A percentile compares a stretch with the other conserved stretches of the same genome.
phyloP scores from a whole-genome alignment of 2,329 filamentous ascomycete species.

The Paecilomyces sp. region DNA sequence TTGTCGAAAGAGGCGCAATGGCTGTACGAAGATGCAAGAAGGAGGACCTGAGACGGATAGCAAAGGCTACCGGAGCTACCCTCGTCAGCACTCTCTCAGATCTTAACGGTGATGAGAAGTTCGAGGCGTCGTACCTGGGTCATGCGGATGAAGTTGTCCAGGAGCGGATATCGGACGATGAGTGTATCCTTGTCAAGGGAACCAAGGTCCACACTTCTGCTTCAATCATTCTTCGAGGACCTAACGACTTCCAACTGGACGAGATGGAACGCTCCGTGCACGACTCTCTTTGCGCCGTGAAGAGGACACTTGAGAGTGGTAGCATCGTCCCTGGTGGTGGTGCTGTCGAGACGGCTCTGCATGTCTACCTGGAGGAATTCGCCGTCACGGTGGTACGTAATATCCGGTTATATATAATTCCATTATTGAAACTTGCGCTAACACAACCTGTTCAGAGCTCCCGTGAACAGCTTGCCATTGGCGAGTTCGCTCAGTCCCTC shows the following conservation, averaged over 20 bases:
- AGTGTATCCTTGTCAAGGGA: conserved; percentile 94
- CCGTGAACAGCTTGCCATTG: conserved; percentile 94
- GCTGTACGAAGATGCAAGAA: conserved; percentile 96
- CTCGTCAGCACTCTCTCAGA: conserved; percentile 90
- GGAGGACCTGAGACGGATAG: conserved; percentile 92
- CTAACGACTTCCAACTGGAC: conserved; percentile 94
- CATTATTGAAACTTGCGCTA: not conserved
- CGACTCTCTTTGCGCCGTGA: conserved; percentile 93
- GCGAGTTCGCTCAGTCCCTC: conserved; percentile 91
- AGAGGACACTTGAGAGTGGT: conserved; percentile 92
- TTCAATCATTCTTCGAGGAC: conserved; percentile 88
- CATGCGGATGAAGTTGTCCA: conserved; percentile 94
- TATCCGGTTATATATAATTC: not conserved
- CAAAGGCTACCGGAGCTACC: conserved; percentile 89
- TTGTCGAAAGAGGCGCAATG: conserved; percentile 92
- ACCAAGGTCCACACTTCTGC: conserved; percentile 91
- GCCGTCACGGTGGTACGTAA: conserved; percentile 77
- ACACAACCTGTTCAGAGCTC: conserved; percentile 52
- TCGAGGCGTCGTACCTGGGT: conserved; percentile 82
- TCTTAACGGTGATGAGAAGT: conserved; percentile 94
- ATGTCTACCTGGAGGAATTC: conserved; percentile 99
- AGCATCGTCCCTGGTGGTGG: conserved; percentile 95
- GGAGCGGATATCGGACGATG: conserved; percentile 96
- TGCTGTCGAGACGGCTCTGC: conserved; percentile 95
- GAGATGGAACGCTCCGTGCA: conserved; percentile 99